phyloP scores from a whole-genome alignment of 768 basidiomycete genomes.

The Kondoa malvinella region DNA sequence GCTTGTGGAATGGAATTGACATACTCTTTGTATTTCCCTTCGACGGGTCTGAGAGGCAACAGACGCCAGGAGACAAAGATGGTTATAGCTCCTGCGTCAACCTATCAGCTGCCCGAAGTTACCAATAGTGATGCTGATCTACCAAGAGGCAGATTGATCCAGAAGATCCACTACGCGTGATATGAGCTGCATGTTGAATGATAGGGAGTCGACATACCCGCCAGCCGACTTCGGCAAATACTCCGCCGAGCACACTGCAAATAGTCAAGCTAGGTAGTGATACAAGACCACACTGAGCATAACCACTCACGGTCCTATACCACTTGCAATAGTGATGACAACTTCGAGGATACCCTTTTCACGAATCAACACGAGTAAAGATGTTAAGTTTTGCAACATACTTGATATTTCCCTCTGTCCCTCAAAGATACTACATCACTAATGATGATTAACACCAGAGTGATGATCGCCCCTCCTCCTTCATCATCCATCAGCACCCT shows the following conservation, averaged over 20 bases:
- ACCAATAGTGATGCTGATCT: not conserved
- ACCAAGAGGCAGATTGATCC: constrained; percentile 29
- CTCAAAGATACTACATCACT: constrained; percentile 31
- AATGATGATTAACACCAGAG: constrained; percentile 9
- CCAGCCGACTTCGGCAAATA: not conserved
- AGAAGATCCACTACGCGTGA: too few relatives aligned
- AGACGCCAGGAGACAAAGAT: not conserved
- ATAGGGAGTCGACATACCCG: too few relatives aligned
- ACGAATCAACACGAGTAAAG: constrained; percentile 23
- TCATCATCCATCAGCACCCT: not conserved
- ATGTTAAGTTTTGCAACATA: constrained; percentile 32
- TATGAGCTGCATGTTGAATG: too few relatives aligned
- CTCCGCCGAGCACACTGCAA: not conserved
- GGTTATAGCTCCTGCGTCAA: constrained; percentile 6
- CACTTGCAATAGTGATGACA: constrained; percentile 16
- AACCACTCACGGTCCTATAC: constrained; percentile 31
- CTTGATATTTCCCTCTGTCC: constrained; percentile 32
- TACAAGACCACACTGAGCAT: too few relatives aligned
- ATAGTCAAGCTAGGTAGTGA: too few relatives aligned
- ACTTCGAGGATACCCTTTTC: not conserved
- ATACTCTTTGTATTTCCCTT: constrained; percentile 20
- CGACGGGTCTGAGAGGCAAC: constrained; percentile 1
- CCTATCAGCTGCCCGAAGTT: constrained; percentile 17
- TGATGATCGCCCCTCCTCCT: not conserved
- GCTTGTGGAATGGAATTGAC: constrained; percentile 51